Base-by-base conservation (phyloP, 768 basidiomycete species). In the Serendipita indica region DNA sequence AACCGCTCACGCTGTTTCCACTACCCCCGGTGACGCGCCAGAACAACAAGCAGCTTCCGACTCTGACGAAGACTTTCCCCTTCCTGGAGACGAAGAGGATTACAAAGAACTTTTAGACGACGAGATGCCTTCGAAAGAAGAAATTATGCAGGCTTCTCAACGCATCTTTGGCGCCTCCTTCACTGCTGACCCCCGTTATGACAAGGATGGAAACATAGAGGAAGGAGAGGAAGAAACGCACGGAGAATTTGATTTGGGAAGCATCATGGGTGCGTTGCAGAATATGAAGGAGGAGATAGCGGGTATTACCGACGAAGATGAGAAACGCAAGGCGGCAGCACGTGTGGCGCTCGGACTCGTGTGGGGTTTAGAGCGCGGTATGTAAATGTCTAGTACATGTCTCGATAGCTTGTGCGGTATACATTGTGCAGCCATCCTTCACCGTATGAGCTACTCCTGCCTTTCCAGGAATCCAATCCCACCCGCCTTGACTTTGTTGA, bases 261-360 rank as follows among this genome's bases (percentile, higher is more conserved):
- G 72, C 49, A 79, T 87, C 33, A 65, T 88, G 5, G 73, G 73
- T 16, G 76, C 78, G 1, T 72, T 89, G 33, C 79, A 84, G 64
- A 77, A 77, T 54, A 78, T 86, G 77, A 85, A 84, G 66, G 79
- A 78, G 22, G 84, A 89, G 71, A 87, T 89, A 62, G 74, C 80
- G 22, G 75, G 72, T 10, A 84, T 89, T 71, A 70, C 73, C 3
- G 74, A 82, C 64, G 79, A 82, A 63, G 74, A 73, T 22, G 83
- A 84, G 69, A 73, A 80, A 62, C 72, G 82, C 63, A 77, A 72
- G 64, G 81, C 84, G 25, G 86, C 86, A 0, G 86, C 86, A 5
- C 72, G 73, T 45, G 83, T 85, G 20, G 84, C 86, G 22, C 71
- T 89, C 0, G 83, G 83, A 0, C 69, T 89, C 56, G 84, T 82